Evolutionary conservation across 2,329 filamentous ascomycete genomes (phyloP), one percentile per base, ranked within the genome.

Genomic region (Alternaria conjuncta): DNA sequence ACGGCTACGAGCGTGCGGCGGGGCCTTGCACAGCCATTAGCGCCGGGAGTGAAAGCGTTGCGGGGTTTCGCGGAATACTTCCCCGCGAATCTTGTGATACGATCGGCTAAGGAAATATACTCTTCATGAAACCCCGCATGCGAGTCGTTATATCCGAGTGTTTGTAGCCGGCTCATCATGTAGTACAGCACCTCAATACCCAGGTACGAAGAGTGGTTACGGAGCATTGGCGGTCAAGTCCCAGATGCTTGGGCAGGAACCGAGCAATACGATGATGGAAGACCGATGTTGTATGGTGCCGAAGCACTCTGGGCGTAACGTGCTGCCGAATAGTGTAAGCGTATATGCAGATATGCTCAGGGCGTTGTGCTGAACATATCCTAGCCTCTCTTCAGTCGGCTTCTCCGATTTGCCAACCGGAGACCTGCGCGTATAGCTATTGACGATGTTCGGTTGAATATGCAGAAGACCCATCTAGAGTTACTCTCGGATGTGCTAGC

Each of bases 401-500:
- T 84, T 13, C 72, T 83, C 5, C 75, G 81, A 28, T 81, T 79
- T 55, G 82, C 82, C 11, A 71, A 76, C 63, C 72, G 72, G 12
- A 68, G 49, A 25, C 79, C 78, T 23, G 70, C 78, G 43, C 74
- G 74, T 32, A 64, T 81, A 53, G 81, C 78, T 28, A 77, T 84
- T 50, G 75, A 81, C 21, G 81, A 84, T 72, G 75, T 75, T 45
- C 79, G 79, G 25, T 78, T 76, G 7, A 71, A 76, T 18, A 60
- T 75, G 28, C 75, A 80, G 57, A 74, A 76, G 43, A 82, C 79
- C 2, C 80, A 84, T 67, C 51, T 81, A 2, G 79, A 84, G 57
- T 75, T 85, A 5, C 74, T 85, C 13, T 79, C 78, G 18, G 82
- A 85, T 67, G 80, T 84, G 9, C 71, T 85, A 9, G 75, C 75